Base-by-base conservation (phyloP, 116 monocot species). In the Iris pallida region DNA sequence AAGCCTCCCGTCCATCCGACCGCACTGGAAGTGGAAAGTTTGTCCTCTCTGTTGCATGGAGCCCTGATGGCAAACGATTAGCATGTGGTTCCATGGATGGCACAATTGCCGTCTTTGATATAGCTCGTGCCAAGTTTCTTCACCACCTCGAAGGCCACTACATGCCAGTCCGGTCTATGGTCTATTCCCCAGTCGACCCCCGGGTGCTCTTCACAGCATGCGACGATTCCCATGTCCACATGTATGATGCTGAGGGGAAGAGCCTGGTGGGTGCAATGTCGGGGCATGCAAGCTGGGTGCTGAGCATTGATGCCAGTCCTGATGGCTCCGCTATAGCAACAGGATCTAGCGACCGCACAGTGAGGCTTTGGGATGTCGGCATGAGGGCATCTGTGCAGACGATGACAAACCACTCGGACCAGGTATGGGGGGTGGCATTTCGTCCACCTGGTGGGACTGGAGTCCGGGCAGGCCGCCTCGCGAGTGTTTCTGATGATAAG, bases 31-130 rank as follows among this genome's bases (percentile, higher is more conserved):
- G 73, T 30, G 86, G 83, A 47, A 93, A 90, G 51, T 99, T 99
- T 66, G 86, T 88, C 8, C 83, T 99, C 16, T 93, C 99, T 2
- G 99, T 99, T 20, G 93, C 93, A 15, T 99, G 93, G 93, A 99
- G 99, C 64, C 88, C 86, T 5, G 99, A 99, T 49, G 99, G 98
- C 2, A 73, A 61, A 40, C 75, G 84, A 4, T 48, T 99, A 60
- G 86, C 93, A 9, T 99, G 93, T 41, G 90, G 93, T 14, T 88
- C 93, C 17, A 86, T 84, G 81, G 93, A 99, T 44, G 99, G 93
- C 55, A 86, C 84, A 1, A 69, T 99, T 30, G 81, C 93, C 8
- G 65, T 99, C 43, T 99, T 88, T 42, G 93, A 99, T 15, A 82
- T 89, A 9, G 73, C 69, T 9, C 83, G 84, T 42, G 82, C 77